phyloP scores from a whole-genome alignment of 352 stramenopile species.

The Globisporangium alternatum region DNA sequence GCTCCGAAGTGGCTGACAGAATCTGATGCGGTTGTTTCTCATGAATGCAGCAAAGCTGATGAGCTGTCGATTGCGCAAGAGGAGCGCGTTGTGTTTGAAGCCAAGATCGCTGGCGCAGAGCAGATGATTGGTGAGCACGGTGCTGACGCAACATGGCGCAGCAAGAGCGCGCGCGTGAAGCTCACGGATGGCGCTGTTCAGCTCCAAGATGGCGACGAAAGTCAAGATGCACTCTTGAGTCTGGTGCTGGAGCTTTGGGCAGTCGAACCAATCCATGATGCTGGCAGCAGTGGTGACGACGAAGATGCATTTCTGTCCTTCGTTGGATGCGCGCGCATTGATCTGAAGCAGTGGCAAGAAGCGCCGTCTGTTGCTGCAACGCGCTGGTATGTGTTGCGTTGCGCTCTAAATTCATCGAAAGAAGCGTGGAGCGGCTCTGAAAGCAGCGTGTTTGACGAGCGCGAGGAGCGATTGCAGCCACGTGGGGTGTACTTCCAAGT shows the following conservation, averaged over 20 bases:
- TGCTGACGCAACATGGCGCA: not conserved
- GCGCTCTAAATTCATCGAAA: not conserved
- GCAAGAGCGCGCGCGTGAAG: not conserved
- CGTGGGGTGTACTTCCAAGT: slow-evolving; percentile 5
- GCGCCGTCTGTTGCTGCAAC: not conserved
- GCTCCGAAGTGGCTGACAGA: not conserved
- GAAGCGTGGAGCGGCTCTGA: not conserved
- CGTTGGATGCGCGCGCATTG: slow-evolving; percentile 1
- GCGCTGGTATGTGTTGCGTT: slow-evolving; percentile 15
- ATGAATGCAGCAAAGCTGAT: not conserved
- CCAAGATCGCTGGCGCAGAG: not conserved
- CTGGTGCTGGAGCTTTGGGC: slow-evolving; percentile 11
- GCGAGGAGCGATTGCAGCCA: not conserved
- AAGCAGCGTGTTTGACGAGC: slow-evolving; percentile 9
- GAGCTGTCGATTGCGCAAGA: not conserved
- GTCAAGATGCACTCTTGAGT: no score
- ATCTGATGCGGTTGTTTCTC: not conserved
- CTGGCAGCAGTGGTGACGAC: not conserved
- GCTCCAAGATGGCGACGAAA: not conserved
- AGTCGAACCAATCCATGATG: not conserved
- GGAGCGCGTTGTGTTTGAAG: not conserved
- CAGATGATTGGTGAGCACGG: not conserved
- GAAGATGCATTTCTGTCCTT: slow-evolving; percentile 7
- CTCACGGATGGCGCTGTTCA: not conserved
- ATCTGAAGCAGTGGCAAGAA: slow-evolving; percentile 4